These are phyloP conservation scores for Aspergillus fructus DNA, from an alignment of 2,329 filamentous ascomycete species.

Conservation along the genomic window DNA sequence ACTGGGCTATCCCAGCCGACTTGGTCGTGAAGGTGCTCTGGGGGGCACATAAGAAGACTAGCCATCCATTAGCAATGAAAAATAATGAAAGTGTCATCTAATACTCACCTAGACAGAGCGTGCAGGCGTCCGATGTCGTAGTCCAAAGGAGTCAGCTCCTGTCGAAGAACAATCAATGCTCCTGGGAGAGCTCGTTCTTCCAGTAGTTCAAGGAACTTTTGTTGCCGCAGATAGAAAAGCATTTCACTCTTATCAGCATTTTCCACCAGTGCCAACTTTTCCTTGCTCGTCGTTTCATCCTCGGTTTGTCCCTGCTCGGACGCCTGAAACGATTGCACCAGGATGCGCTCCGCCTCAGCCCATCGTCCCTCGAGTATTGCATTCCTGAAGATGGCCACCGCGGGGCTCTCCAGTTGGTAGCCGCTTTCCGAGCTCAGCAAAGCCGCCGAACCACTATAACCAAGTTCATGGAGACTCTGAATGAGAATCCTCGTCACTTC, in stretches of 20 bases:
- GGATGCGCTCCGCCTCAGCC: constrained; percentile 77
- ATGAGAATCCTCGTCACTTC: constrained; percentile 92
- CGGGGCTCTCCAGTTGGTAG: constrained; percentile 79
- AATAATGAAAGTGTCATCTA: background rate
- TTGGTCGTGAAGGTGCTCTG: constrained; percentile 72
- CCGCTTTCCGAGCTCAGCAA: constrained; percentile 79
- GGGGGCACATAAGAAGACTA: constrained; percentile 85
- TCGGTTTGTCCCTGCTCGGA: constrained; percentile 38
- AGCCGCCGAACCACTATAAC: constrained; percentile 75
- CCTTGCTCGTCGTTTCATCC: constrained; percentile 25
- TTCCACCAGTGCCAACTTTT: constrained; percentile 71
- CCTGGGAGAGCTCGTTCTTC: constrained; percentile 71
- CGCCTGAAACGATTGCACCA: constrained; percentile 55
- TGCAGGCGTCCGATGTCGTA: constrained; percentile 76
- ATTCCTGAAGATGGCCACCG: constrained; percentile 79
- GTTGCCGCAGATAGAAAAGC: constrained; percentile 84
- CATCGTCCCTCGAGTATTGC: constrained; percentile 80
- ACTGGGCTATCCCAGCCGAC: constrained; percentile 82
- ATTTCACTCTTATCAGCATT: constrained; percentile 75
- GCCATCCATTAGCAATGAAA: background rate
- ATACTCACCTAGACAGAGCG: constrained; percentile 68
- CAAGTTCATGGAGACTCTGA: constrained; percentile 84
- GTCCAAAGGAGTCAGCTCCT: constrained; percentile 82
- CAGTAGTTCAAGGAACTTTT: constrained; percentile 90
- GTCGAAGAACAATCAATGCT: constrained; percentile 79